Evolutionary conservation across 805 yeast species (phyloP), one percentile per base, ranked within the genome.

Genomic region (Nakazawaea sp.): DNA sequence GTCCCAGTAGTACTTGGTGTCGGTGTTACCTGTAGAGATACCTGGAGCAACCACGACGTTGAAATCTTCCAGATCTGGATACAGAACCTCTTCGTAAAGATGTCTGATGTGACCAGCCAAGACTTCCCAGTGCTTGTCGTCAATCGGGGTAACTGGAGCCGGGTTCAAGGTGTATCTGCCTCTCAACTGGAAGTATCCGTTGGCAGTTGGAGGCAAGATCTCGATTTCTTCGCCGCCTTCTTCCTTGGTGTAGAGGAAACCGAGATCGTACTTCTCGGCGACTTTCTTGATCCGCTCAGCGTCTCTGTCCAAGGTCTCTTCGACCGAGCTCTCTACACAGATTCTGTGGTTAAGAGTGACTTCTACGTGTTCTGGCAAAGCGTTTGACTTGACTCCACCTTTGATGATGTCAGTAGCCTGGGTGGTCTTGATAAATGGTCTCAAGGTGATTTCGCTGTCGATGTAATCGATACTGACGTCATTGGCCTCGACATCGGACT

Each of bases 371-470:
- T 82, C 90, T 2, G 92, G 90, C 32, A 82, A 58, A 1, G 89
- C 87, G 48, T 83, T 83, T 24, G 78, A 63, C 55, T 83, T 83
- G 35, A 75, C 68, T 18, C 92, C 92, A 23, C 90, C 90, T n/a
- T 58, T 55, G 38, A 83, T 63, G 21, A 78, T 66, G 49, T 79
- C 86, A 26, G 70, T 62, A 0, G 88, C 80, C 52, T 77, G 83
- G 7, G 85, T 68, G 0, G 88, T 80, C 38, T 68, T 62, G 18
- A 79, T 58, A 33, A 70, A 54, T 43, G 68, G 73, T 41, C 64
- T 56, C 26, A 48, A 41, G 20, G 40, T 32, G 17, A 40, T 45
- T 17, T 52, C 48, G 6, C 40, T 30, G 11, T 45, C 45, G 32
- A 50, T 52, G 39, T 30, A 61, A 18, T 59, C 50, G 33, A 61